phyloP scores from a whole-genome alignment of 805 yeast genomes.

The Cyberlindnera petersonii region DNA sequence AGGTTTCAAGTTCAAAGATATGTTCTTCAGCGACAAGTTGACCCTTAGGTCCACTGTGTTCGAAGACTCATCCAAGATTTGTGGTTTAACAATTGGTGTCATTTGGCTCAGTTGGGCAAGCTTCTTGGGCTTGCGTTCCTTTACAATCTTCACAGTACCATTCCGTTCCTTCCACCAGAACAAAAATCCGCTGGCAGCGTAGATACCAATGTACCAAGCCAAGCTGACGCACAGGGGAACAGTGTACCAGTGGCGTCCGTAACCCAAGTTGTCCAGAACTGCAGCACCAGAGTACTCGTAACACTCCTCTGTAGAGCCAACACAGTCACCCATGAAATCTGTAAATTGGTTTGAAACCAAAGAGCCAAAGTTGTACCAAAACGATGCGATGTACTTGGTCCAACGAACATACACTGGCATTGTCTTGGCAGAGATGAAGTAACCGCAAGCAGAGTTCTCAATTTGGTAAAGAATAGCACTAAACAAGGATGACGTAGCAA shows the following conservation, averaged over 20 bases:
- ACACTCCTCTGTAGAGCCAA: constrained; percentile 49
- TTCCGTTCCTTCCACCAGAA: constrained; percentile 37
- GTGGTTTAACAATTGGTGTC: not conserved
- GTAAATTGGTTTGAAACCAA: constrained; percentile 62
- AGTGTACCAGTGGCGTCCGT: constrained; percentile 57
- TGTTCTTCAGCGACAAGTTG: constrained; percentile 9
- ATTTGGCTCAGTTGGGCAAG: no score
- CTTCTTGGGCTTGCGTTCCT: constrained; percentile 14
- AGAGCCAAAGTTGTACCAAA: constrained; percentile 79
- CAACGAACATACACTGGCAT: constrained; percentile 87
- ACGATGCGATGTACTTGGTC: constrained; percentile 71
- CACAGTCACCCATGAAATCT: constrained; percentile 59
- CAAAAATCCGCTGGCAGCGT: constrained; percentile 46
- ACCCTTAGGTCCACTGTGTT: not conserved
- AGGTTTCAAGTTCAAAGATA: constrained; percentile 15
- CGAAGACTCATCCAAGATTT: no score
- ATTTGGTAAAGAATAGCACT: constrained; percentile 31
- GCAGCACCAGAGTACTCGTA: constrained; percentile 50
- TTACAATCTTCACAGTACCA: constrained; percentile 19
- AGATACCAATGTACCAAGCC: constrained; percentile 56
- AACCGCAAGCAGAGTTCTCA: constrained; percentile 78
- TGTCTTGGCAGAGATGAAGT: constrained; percentile 64
- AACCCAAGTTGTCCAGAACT: constrained; percentile 56
- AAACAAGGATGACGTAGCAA: constrained; percentile 19
- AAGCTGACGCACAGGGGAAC: constrained; percentile 59